Evolutionary conservation across 331 rosid genomes (phyloP), one percentile per base, ranked within the genome.

Genomic region (Ulmus americana): DNA sequence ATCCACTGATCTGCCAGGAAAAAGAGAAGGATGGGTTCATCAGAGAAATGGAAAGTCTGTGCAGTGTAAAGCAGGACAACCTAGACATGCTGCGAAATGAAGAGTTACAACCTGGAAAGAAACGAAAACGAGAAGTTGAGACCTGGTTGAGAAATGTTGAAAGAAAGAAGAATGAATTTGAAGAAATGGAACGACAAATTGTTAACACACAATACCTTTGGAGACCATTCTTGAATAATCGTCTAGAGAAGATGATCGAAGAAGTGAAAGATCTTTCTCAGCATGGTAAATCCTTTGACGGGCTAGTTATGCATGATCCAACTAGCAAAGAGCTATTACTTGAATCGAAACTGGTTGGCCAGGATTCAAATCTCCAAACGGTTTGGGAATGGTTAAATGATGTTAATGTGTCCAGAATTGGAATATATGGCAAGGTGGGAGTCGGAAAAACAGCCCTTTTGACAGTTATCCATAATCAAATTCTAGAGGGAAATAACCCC

Each of bases 1-100:
- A 8, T 53, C 11, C 67, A 3, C 43, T 81, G 52, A 79, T 53
- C 54, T 83, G 86, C 52, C 59, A 15, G 6, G 53, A 66, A 1
- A 77, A 67, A 46, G 28, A 39, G 0, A 73, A 56, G 39, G 76
- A 70, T 13, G 80, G 82, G 11, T 86, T 63, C 45, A 28, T 13
- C 3, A 48, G 68, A 16, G 49, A 46, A 48, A 2, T 2, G 3
- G 68, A 63, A 0, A 8, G 3, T 2, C 7, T 48, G 68, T 12
- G 35, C 13, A 5, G 38, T 49, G 3, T 47, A 39, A 35, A 8
- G 68, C 44, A 38, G 6, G 68, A 63, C 35, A 28, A 28, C 35
- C 35, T 28, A 0, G 55, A 9, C n/a, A 14, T 0, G 8, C 8
- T 63, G 38, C 2, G 12, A 10, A 14, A 7, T 4, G 57, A 20